These are phyloP conservation scores for Ganoderma lingzhi DNA, from an alignment of 1,284 basidiomycete genomes.

Conservation along the genomic window DNA sequence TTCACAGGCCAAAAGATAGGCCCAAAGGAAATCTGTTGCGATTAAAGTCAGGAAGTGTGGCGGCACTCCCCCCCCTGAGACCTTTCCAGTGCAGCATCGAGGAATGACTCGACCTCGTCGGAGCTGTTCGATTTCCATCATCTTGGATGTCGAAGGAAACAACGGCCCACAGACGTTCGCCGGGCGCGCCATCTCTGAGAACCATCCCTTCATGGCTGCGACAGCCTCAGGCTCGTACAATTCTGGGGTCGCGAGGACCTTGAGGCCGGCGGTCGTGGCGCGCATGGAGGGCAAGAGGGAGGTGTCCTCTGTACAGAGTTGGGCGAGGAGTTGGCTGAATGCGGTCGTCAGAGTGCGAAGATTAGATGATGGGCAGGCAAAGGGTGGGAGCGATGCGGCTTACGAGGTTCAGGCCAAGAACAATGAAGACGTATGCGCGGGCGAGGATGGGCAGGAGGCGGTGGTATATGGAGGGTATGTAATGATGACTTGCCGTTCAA, in stretches of 20 bases:
- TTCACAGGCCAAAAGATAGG: constrained; percentile 29
- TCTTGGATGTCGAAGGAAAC: constrained; percentile 8
- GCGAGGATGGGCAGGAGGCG: constrained; percentile 77
- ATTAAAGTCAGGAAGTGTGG: constrained; percentile 25
- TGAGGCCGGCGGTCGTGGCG: constrained; percentile 75
- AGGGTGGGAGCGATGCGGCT: constrained; percentile 27
- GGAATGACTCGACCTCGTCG: constrained; percentile 24
- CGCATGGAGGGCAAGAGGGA: constrained; percentile 76
- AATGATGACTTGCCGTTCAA: constrained; percentile 76
- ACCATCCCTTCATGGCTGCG: constrained; percentile 24
- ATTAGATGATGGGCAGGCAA: too few species aligned
- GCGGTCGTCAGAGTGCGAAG: constrained; percentile 48
- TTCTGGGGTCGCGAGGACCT: constrained; percentile 49
- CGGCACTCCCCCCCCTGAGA: constrained; percentile 19
- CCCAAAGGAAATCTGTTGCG: constrained; percentile 29
- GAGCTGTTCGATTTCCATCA: neutral
- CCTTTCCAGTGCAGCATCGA: constrained; percentile 20
- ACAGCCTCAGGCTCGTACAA: constrained; percentile 32
- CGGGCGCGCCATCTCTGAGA: constrained; percentile 18
- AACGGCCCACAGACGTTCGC: constrained; percentile 28
- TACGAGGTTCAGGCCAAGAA: constrained; percentile 64
- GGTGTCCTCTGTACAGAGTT: constrained; percentile 63
- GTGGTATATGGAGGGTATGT: constrained; percentile 72
- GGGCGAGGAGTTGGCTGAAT: constrained; percentile 58
- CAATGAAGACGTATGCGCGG: constrained; percentile 76